A percentile compares a stretch with the other conserved stretches of the same genome.
These are phyloP conservation scores for Sechiopsis laciniata DNA, from an alignment of 306 rosid species.

Conservation along the genomic window DNA sequence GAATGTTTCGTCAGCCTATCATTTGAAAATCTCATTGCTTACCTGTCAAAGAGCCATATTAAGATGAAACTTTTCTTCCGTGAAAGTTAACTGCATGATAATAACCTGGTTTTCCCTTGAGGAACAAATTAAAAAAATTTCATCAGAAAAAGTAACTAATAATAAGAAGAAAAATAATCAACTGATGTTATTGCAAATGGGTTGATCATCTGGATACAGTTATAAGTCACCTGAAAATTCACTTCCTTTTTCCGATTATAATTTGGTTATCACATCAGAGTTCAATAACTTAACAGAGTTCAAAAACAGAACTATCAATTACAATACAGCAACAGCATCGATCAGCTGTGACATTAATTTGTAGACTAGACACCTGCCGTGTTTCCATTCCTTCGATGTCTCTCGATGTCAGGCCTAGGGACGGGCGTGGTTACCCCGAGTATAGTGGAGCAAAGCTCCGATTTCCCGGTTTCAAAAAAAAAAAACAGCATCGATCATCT, in stretches of 20 bases:
- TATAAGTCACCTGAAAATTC: conserved; percentile 5
- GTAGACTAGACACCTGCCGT: too few species aligned
- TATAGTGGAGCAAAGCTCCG: too few species aligned
- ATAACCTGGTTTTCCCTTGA: not conserved
- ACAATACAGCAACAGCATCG: conserved; percentile 8
- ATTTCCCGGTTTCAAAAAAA: too few species aligned
- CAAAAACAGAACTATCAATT: conserved; percentile 1
- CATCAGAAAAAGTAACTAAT: not conserved
- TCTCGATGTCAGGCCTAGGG: too few species aligned
- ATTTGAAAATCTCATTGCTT: not conserved
- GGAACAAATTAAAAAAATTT: not conserved
- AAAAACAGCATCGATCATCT: conserved; percentile 15
- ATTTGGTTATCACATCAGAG: not conserved
- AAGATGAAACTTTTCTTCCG: not conserved
- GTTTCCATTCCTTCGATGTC: too few species aligned
- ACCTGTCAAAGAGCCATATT: not conserved
- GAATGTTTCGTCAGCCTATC: conserved; percentile 7
- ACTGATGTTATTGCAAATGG: not conserved
- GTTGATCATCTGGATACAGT: not conserved
- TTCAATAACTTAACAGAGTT: conserved; percentile 1
- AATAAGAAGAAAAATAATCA: too few species aligned
- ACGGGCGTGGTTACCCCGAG: too few species aligned
- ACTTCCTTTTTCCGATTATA: not conserved
- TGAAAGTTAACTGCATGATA: not conserved
- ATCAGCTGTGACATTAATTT: too few species aligned